Base-by-base conservation (phyloP, 371 early-diverging fungal species). In the Mucor sp. region DNA sequence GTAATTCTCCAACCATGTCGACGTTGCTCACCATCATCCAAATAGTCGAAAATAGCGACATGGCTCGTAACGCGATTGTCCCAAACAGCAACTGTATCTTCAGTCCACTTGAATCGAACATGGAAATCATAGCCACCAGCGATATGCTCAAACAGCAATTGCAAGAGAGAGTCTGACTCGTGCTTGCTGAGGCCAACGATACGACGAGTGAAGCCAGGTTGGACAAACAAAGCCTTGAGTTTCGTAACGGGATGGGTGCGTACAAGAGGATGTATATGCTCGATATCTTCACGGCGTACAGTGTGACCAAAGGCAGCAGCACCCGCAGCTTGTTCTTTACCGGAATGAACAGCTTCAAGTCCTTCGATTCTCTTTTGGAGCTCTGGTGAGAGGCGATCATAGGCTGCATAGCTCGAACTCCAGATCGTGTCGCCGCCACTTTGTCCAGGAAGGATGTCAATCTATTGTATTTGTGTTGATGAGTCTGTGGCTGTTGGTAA, bases 231-330 rank as follows among this genome's bases (percentile, higher is more conserved):
- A 7, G 86, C 66, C 67, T 89, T 90, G 84, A 86, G 84, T 23
- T 86, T 85, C n/a, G 91, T 90, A 30, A 91, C 87, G 27, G 90
- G 90, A 70, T 91, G 87, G 15, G 89, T 87, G 53, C 91, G 86
- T 21, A 91, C 67, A 1, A 90, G 75, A 9, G 91, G 91, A 59
- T 91, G 91, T 15, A 65, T 66, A 23, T 78, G 67, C 56, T 79
- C 88, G 63, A 72, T 73, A 37, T 75, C 47, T 50, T 81, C 74
- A 48, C 85, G 77, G 57, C 85, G 83, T 19, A 78, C 65, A 47
- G 77, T 70, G 23, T 71, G 74, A 11, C 87, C 87, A 8, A 65
- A 65, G 60, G 33, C 73, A 21, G 65, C 74, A 12, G 82, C 84
- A 30, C 75, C 67, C 17, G 65, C 59, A 7, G 66, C 67, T 66